Percentiles rank a stretch among this genome's conserved stretches.
These are phyloP conservation scores for Eimeria mitis DNA, from an alignment of 169 alveolate genomes.

Conservation along the genomic window DNA sequence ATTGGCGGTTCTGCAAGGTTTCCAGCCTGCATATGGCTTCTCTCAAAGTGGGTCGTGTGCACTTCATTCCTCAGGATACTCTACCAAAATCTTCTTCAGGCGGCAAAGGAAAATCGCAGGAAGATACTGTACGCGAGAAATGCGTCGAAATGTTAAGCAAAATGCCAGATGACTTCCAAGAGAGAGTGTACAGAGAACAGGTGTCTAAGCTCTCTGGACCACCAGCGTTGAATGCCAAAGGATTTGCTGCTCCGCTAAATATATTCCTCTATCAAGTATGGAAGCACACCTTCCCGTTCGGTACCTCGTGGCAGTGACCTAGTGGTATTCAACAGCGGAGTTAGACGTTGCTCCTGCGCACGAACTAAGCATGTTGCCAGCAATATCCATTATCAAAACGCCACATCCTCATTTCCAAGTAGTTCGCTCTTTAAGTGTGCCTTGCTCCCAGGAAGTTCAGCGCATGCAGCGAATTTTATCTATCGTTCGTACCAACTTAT, in stretches of 20 bases:
- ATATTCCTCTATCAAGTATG: conserved; percentile 93
- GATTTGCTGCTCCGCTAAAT: conserved; percentile 96
- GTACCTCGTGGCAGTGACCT: background rate
- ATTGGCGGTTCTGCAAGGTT: background rate
- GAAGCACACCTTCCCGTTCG: too few species aligned
- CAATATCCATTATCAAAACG: background rate
- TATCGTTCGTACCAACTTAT: conserved; percentile 93
- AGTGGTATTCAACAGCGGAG: background rate
- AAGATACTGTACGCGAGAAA: conserved; percentile 95
- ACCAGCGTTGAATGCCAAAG: conserved; percentile 89
- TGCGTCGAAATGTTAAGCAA: conserved; percentile 91
- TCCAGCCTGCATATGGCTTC: background rate
- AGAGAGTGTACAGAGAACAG: conserved; percentile 93
- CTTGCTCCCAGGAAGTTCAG: conserved; percentile 93
- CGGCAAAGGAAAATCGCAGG: conserved; percentile 97
- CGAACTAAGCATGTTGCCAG: background rate
- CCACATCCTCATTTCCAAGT: background rate
- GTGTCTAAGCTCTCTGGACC: conserved; percentile 94
- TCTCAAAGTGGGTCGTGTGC: background rate
- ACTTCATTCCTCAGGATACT: conserved; percentile 87
- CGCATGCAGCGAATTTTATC: conserved; percentile 96
- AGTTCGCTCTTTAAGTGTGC: too few species aligned
- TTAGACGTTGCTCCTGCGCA: background rate
- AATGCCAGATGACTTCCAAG: conserved; percentile 95
- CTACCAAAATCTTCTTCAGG: conserved; percentile 97